Conservation (phyloP, 2,329 filamentous ascomycete genomes). For the Leptodontidium sp. region DNA sequence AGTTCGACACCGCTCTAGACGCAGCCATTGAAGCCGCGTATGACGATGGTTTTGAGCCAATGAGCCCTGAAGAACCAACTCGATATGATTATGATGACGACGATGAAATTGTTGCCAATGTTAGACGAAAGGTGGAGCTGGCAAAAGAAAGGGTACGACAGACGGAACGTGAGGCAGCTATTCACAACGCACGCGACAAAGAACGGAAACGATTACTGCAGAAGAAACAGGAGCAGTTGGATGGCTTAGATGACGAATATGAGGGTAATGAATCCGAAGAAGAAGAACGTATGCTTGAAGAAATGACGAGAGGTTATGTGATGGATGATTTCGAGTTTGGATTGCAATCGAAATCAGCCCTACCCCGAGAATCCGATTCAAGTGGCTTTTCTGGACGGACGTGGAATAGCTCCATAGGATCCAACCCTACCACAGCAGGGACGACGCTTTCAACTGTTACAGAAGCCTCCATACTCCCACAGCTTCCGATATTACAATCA, state of each 20-base stretch:
- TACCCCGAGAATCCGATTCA: slow-evolving; percentile 83
- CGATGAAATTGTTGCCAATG: slow-evolving; percentile 59
- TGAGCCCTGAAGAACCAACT: slow-evolving; percentile 51
- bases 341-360: slow-evolving; percentile 69
- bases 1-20: slow-evolving; percentile 93
- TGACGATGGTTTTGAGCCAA: slow-evolving; percentile 86
- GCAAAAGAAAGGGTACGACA: slow-evolving; percentile 80
- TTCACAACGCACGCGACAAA: slow-evolving; percentile 66
- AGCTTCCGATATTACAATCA: slow-evolving; percentile 41
- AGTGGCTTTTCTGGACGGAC: slow-evolving; percentile 80
- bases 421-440: slow-evolving; percentile 73
- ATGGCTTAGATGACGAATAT: slow-evolving; percentile 65
- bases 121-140: slow-evolving; percentile 73
- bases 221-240: slow-evolving; percentile 34
- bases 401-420: slow-evolving; percentile 81
- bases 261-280: slow-evolving; percentile 74
- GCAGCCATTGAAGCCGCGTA: slow-evolving; percentile 97
- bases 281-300: slow-evolving; percentile 79
- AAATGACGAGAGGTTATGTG: slow-evolving; percentile 84
- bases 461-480: slow-evolving; percentile 54
- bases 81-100: slow-evolving; percentile 50
- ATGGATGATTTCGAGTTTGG: slow-evolving; percentile 85
- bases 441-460: slow-evolving; percentile 76
- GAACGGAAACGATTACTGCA: slow-evolving; percentile 57
- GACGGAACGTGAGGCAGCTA: slow-evolving; percentile 73